phyloP scores from a whole-genome alignment of 208 protist genomes.

The Acanthamoeba castellanii region DNA sequence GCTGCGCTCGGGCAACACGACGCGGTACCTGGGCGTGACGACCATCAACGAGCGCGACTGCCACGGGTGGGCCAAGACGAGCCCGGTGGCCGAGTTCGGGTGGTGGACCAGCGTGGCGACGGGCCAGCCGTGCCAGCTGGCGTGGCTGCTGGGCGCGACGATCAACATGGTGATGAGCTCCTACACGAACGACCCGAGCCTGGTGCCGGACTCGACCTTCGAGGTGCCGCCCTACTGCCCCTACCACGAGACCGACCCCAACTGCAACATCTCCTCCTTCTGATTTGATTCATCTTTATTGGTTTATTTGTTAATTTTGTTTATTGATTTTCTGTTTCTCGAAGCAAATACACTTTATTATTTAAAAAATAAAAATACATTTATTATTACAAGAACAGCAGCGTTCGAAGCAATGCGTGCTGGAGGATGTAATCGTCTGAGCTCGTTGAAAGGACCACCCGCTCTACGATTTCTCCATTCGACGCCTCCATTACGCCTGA shows the following conservation, averaged over 20 bases:
- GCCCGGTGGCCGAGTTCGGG: slow-evolving; percentile 39
- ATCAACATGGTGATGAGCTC: slow-evolving; percentile 68
- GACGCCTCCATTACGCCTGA: too few relatives aligned
- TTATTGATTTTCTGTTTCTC: too few relatives aligned
- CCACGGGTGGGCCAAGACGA: slow-evolving; percentile 40
- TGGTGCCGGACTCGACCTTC: background rate
- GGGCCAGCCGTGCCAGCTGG: slow-evolving; percentile 43
- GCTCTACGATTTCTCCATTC: too few relatives aligned
- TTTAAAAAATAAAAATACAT: background rate
- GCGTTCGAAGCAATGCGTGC: background rate
- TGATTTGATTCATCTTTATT: background rate
- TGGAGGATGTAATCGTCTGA: too few relatives aligned
- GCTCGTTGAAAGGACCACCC: too few relatives aligned
- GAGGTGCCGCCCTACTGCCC: slow-evolving; percentile 36
- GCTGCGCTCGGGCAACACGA: slow-evolving; percentile 23
- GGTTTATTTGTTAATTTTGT: background rate
- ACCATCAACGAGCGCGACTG: slow-evolving; percentile 63
- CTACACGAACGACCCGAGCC: slow-evolving; percentile 47
- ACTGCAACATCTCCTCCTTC: slow-evolving; percentile 56
- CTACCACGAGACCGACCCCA: slow-evolving; percentile 51
- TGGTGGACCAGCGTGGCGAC: slow-evolving; percentile 56
- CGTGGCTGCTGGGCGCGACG: slow-evolving; percentile 4
- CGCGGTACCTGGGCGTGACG: slow-evolving; percentile 53
- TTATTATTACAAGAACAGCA: too few relatives aligned
- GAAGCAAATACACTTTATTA: too few relatives aligned